Base-by-base conservation (phyloP, 441 rosid genomes). In the Erodium texanum region DNA sequence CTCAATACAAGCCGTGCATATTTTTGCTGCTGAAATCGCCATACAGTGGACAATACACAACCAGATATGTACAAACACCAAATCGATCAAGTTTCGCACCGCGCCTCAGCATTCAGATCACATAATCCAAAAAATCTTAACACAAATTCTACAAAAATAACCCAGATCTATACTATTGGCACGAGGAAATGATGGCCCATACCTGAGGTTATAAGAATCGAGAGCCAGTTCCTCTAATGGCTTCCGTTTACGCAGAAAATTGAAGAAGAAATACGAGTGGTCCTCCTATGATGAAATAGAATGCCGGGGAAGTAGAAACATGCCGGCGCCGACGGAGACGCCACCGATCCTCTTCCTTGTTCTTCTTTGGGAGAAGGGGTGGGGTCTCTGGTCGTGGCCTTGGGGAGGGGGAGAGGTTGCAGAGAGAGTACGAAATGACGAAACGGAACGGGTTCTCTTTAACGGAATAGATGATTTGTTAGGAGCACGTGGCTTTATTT, bases 271-370 rank as follows among this genome's bases (percentile, higher is more conserved):
- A 38, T 7, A 27, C 4, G 11, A 10, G 11, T 1, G 45, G 11
- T 38, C 45, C 45, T 38, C 45, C 45, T 7, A 7, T n/a, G 58
- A 16, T 50, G 22, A 16, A 6, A 52, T 6, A 16, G 22, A 54
- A 54, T 54, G 61, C 61, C 61, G 61, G 61, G 19, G 19, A 54
- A 54, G 23, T 12, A 41, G 15, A 41, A 41, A 41, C 48, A 9
- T 12, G 48, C 48, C 48, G 48, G 12, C 48, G 48, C 61, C 61
- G 61, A 54, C 24, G 61, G 61, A 54, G 24, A 54, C 22, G 23
- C 61, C 61, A 54, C 61, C 61, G 61, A 8, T 54, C 61, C 36
- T 32, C 61, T 54, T 54, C 22, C 61, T 48, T n/a, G n/a, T 48
- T 48, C 56, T 48, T n/a, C 7, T 48, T 12, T 1, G 48, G 15